Evolutionary conservation across 202 grass and related monocot genomes (phyloP).

Genomic region (Zoysia matrella): DNA sequence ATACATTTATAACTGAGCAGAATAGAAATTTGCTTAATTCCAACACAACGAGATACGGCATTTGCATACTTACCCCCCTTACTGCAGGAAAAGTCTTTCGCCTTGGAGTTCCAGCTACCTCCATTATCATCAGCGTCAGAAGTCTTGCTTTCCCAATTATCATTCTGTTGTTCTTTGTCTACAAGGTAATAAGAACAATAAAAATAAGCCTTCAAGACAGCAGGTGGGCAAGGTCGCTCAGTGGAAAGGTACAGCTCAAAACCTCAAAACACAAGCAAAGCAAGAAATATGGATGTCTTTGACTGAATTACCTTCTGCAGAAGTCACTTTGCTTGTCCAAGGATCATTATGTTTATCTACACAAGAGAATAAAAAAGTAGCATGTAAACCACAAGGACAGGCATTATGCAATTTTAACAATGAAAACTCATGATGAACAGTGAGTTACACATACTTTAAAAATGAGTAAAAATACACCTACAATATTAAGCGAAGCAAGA

Average conservation of each 20-base stretch:
- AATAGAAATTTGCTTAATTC: constrained; percentile 35
- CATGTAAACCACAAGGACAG: constrained; percentile 1
- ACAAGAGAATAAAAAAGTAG: constrained; percentile 19
- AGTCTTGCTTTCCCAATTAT: constrained; percentile 59
- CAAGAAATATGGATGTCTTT: constrained; percentile 18
- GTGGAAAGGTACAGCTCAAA: constrained; percentile 22
- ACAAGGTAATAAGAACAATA: constrained; percentile 21
- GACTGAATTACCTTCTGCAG: constrained; percentile 45
- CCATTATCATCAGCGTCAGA: constrained; percentile 31
- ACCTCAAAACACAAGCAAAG: constrained; percentile 30
- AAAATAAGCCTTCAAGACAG: constrained; percentile 21
- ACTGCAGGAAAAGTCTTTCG: constrained; percentile 35
- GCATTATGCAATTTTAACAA: constrained; percentile 28
- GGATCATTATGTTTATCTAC: constrained; percentile 53
- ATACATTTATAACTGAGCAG: neutral
- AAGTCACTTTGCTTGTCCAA: constrained; percentile 49
- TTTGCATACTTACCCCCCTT: constrained; percentile 40
- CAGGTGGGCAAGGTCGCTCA: constrained; percentile 7
- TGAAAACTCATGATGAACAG: constrained; percentile 21
- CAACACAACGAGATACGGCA: constrained; percentile 45
- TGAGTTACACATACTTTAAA: constrained; percentile 4
- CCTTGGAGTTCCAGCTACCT: constrained; percentile 54
- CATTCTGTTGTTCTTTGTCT: constrained; percentile 53
- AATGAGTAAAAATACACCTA: constrained; percentile 18
- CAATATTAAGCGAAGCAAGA: constrained; percentile 15